Base-by-base conservation (phyloP, 352 stramenopile species). In the Thalassiosira allenii region DNA sequence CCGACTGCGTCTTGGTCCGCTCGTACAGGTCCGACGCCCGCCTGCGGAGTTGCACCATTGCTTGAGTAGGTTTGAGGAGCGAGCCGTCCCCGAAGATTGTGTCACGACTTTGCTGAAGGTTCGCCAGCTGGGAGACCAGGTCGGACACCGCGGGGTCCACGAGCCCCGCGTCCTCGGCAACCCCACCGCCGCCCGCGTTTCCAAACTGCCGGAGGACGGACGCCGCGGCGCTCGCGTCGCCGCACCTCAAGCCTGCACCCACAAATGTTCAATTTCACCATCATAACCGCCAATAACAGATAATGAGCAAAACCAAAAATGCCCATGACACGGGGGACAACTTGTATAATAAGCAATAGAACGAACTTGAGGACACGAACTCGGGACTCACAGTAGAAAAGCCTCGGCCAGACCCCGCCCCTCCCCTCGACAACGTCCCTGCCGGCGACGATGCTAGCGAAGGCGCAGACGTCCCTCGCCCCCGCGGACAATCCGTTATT, bases 141-240 rank as follows among this genome's bases (percentile, higher is more conserved):
- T 75, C 53, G 33, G 73, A 34, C n/a, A 87, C 77, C 3, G 47
- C 40, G 12, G 56, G 58, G 11, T 88, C 71, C 1, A 87, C 59
- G 32, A 25, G 22, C 41, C 58, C 63, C 25, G 56, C 54, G 40
- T 63, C 25, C 33, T 79, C 61, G 14, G 52, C 32, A 27, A 22
- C 52, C 23, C 62, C 63, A n/a, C 54, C 41, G 25, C 37, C 12
- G 34, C 59, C 25, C 33, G 14, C 43, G 53, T 62, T 61, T 23
- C 29, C 23, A 43, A 67, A 59, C 47, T 67, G 67, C 54, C 77
- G 51, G 12, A 90, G 34, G 32, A 90, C 75, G 52, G 66, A 69
- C 20, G 75, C 70, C 0, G 88, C 88, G n/a, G 83, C 83, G 11
- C 79, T 63, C 11, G 63, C 47, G 73, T 91, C 86, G 54, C 88